Evolutionary conservation across 768 basidiomycete genomes (phyloP), one percentile per base, ranked within the genome.

Genomic region (Exidia glandulosa): DNA sequence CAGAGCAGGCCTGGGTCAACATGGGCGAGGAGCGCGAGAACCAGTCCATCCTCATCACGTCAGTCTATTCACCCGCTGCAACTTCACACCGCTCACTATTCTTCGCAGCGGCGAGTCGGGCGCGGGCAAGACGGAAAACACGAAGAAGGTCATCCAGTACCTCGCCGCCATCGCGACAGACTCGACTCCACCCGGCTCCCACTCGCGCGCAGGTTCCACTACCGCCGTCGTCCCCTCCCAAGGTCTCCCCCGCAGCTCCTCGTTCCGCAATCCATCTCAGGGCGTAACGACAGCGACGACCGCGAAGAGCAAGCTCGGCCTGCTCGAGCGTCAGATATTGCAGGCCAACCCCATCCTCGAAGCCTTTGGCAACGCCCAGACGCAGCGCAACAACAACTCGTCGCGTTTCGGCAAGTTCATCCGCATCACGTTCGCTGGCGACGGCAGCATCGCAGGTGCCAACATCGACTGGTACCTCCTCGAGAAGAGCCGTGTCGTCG

Each of bases 401-500:
- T 93, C 90, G 80, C 89, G 96, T 37, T 99, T 99, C 70, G 94
- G 94, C 32, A 99, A 99, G 73, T 99, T 99, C 70, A 90, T 99
- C 54, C 81, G 93, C 50, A 98, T 99, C 62, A 88, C 87, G 68
- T 99, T 99, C 73, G 83, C 90, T 1, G 86, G 89, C 0, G 85
- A 90, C 64, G 94, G 95, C 2, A 92, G 91, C 64, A 99, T 99
- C 60, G 89, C 94, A 0, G 96, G 96, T 1, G 96, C 96, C 29
- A 97, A 94, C 69, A 93, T 98, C 61, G 94, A 99, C 71, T 98
- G 96, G 96, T 99, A 99, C 70, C 77, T 99, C 32, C 75, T 99
- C 60, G 96, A 99, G 77, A 99, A 99, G 79, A 94, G 92, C 68
- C 76, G 96, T 63, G 95, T 99, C 2, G 91, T 95, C 7, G 83